These are phyloP conservation scores for Cochlearia excelsa DNA, from an alignment of 345 rosid genomes.

Conservation along the genomic window DNA sequence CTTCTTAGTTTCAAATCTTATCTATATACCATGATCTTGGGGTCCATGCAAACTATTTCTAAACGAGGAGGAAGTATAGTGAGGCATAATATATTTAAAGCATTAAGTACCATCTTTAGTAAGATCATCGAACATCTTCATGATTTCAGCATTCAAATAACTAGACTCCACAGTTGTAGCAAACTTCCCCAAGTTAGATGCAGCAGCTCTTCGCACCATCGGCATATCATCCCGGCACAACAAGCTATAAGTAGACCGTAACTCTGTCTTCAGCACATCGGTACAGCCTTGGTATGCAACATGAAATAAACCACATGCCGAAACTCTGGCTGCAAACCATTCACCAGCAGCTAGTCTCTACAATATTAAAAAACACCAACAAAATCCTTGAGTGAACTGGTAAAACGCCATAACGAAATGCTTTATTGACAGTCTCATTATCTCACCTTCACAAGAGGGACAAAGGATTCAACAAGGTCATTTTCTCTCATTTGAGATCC, in stretches of 20 bases:
- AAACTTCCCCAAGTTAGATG: conserved; percentile 83
- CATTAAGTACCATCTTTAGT: conserved; percentile 76
- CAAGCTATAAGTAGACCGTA: conserved; percentile 64
- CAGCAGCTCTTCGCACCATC: conserved; percentile 96
- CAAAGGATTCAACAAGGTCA: conserved; percentile 70
- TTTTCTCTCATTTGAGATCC: conserved; percentile 89
- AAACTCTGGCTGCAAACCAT: conserved; percentile 98
- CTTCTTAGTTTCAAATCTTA: background rate
- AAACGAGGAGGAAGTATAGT: conserved; percentile 10
- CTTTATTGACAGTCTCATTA: background rate
- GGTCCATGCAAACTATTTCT: background rate
- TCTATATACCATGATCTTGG: background rate
- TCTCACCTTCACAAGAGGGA: conserved; percentile 83
- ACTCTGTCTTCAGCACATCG: conserved; percentile 67
- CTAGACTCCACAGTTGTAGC: conserved; percentile 83
- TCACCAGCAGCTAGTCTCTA: conserved; percentile 94
- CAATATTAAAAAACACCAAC: conserved; percentile 1
- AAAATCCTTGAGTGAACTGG: background rate
- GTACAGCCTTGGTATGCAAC: conserved; percentile 82
- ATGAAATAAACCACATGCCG: conserved; percentile 85
- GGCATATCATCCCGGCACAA: conserved; percentile 98
- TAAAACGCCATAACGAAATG: no score
- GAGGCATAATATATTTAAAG: background rate
- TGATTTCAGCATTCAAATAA: conserved; percentile 73
- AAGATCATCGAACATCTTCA: conserved; percentile 84